A percentile compares a stretch with the other conserved stretches of the same genome.
phyloP scores from a whole-genome alignment of 371 early-diverging fungal genomes.

The Mycotypha africana region DNA sequence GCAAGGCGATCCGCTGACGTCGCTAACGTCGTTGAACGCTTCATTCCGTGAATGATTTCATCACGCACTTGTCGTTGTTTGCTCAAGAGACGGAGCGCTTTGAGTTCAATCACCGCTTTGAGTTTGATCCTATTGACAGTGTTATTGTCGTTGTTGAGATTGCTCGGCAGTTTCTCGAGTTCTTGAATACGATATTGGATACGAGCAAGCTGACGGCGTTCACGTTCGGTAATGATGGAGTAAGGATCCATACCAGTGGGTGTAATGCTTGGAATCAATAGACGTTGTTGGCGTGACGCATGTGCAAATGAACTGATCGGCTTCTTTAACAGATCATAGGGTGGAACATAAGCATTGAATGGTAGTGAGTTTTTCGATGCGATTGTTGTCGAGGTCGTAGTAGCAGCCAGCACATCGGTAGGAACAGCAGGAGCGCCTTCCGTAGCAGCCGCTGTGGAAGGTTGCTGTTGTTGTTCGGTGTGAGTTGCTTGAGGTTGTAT shows the following conservation, averaged over 20 bases:
- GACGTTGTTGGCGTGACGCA: constrained; percentile 64
- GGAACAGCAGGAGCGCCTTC: too few species aligned
- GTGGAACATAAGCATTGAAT: constrained; percentile 39
- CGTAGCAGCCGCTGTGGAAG: too few species aligned
- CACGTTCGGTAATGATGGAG: constrained; percentile 67
- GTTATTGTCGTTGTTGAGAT: constrained; percentile 13
- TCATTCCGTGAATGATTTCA: constrained; percentile 67
- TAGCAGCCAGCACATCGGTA: too few species aligned
- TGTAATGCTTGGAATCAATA: constrained; percentile 66
- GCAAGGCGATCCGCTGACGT: constrained; percentile 76
- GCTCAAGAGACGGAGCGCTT: constrained; percentile 68
- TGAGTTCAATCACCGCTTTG: constrained; percentile 85
- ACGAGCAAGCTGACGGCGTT: constrained; percentile 59
- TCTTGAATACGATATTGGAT: constrained; percentile 73
- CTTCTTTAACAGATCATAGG: constrained; percentile 50
- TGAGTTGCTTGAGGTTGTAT: too few species aligned
- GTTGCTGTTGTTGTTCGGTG: too few species aligned
- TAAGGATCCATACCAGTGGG: constrained; percentile 77
- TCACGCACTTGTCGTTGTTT: constrained; percentile 79
- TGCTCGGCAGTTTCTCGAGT: constrained; percentile 52
- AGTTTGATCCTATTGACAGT: constrained; percentile 13
- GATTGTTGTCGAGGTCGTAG: too few species aligned
- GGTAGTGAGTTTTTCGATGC: background rate
- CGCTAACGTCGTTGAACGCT: constrained; percentile 64
- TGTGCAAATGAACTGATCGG: constrained; percentile 41